Evolutionary conservation across 1,284 basidiomycete species (phyloP).

Genomic region (Fomes fomentarius): DNA sequence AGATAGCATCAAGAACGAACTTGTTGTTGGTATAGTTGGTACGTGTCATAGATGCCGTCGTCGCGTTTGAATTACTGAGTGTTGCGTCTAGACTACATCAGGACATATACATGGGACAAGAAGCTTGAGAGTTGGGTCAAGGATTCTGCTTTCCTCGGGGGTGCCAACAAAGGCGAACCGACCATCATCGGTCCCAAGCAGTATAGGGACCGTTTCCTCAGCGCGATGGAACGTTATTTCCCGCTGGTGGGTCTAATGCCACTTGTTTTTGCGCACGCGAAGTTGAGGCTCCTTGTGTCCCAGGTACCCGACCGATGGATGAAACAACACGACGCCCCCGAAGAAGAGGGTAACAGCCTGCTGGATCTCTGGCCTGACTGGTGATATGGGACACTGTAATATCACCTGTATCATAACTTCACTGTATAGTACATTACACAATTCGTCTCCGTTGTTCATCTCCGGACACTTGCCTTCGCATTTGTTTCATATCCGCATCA

Average conservation of each 20-base stretch:
- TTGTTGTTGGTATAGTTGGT: slow-evolving; percentile 97
- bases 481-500: slow-evolving; percentile 1
- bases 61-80: slow-evolving; percentile 9
- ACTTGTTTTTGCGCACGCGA: slow-evolving; percentile 4
- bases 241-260: slow-evolving; percentile 58
- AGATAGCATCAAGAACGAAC: slow-evolving; percentile 79
- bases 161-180: slow-evolving; percentile 81
- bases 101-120: slow-evolving; percentile 98
- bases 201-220: slow-evolving; percentile 87
- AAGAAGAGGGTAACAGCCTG: slow-evolving; percentile 66
- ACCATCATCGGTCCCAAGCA: slow-evolving; percentile 90
- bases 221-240: slow-evolving; percentile 93
- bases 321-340: slow-evolving; percentile 77
- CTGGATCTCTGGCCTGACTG: slow-evolving; percentile 57
- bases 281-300: slow-evolving; percentile 10
- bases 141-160: slow-evolving; percentile 88
- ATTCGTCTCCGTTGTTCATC: neutral
- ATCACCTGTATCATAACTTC: slow-evolving; percentile 6
- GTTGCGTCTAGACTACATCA: slow-evolving; percentile 76
- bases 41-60: slow-evolving; percentile 35
- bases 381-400: slow-evolving; percentile 31
- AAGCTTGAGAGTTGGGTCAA: slow-evolving; percentile 98
- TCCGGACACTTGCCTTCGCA: neutral
- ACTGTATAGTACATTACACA: neutral
- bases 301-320: slow-evolving; percentile 88